Conservation (phyloP, 2,329 filamentous ascomycete genomes). For the Xenoacremonium recifei region DNA sequence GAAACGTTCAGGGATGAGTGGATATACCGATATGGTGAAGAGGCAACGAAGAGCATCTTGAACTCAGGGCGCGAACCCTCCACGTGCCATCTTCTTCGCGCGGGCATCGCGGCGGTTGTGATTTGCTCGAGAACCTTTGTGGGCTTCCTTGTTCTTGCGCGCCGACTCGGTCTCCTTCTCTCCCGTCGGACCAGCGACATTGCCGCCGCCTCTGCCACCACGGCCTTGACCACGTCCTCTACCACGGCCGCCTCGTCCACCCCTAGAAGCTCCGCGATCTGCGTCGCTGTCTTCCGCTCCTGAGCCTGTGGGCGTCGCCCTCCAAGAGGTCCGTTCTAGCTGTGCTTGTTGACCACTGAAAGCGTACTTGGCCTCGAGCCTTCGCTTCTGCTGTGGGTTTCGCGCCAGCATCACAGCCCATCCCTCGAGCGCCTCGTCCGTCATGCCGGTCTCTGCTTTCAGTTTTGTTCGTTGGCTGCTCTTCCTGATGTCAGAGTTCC, state of each 20-base stretch:
- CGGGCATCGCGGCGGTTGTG: slow-evolving; percentile 77
- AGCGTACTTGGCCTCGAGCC: slow-evolving; percentile 68
- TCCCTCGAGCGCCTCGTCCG: slow-evolving; percentile 90
- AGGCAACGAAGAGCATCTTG: slow-evolving; percentile 15
- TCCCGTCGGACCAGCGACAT: slow-evolving; percentile 62
- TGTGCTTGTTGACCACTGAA: slow-evolving; percentile 66
- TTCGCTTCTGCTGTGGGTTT: slow-evolving; percentile 65
- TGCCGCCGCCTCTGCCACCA: slow-evolving; percentile 55
- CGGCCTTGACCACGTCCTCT: slow-evolving; percentile 49
- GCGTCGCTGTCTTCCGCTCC: slow-evolving; percentile 57
- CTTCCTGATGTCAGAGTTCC: slow-evolving; percentile 69
- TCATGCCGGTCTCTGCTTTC: slow-evolving; percentile 79
- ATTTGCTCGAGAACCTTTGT: slow-evolving; percentile 79
- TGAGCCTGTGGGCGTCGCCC: slow-evolving; percentile 49
- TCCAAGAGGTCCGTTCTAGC: slow-evolving; percentile 66
- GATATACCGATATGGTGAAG: slow-evolving; percentile 14
- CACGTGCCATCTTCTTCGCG: slow-evolving; percentile 63
- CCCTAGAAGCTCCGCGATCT: slow-evolving; percentile 43
- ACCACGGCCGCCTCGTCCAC: slow-evolving; percentile 43
- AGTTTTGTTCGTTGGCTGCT: slow-evolving; percentile 61
- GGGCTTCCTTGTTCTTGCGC: slow-evolving; percentile 75
- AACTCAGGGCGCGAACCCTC: slow-evolving; percentile 36
- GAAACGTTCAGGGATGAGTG: slow-evolving; percentile 14
- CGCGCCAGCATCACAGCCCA: slow-evolving; percentile 86
- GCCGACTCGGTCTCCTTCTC: slow-evolving; percentile 72